These are phyloP conservation scores for Hypoxylon sp. DNA, from an alignment of 2,329 filamentous ascomycete species.

Conservation along the genomic window DNA sequence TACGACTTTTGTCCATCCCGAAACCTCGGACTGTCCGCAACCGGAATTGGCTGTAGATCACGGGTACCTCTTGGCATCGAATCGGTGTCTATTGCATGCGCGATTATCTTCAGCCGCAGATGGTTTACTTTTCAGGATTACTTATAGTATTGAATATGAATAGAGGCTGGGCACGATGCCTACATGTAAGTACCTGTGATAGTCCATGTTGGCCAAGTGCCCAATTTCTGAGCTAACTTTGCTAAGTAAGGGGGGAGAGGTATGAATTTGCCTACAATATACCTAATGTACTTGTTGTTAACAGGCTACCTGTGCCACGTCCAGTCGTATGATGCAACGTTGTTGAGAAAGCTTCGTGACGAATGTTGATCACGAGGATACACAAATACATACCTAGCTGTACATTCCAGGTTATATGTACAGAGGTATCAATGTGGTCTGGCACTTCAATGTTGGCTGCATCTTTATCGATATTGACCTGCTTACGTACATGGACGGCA, in stretches of 20 bases:
- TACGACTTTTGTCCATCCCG: constrained; percentile 35
- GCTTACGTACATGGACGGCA: constrained; percentile 16
- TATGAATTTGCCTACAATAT: neutral
- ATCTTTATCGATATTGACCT: constrained; percentile 12
- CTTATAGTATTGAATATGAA: neutral
- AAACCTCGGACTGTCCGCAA: constrained; percentile 40
- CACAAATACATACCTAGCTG: neutral
- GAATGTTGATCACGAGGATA: constrained; percentile 14
- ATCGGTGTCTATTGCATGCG: constrained; percentile 13
- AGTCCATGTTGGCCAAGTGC: neutral
- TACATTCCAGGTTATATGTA: constrained; percentile 1
- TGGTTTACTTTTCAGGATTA: neutral
- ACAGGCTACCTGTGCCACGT: constrained; percentile 8
- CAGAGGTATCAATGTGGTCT: neutral
- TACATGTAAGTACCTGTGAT: neutral
- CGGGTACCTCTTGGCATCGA: constrained; percentile 9
- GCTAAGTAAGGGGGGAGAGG: neutral
- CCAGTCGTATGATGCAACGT: constrained; percentile 36
- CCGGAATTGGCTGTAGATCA: constrained; percentile 26
- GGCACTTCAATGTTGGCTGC: neutral
- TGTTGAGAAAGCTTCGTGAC: constrained; percentile 21
- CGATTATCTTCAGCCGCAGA: constrained; percentile 18
- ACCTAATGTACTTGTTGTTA: constrained; percentile 3
- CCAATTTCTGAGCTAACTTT: neutral
- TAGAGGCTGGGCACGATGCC: neutral